phyloP scores from a whole-genome alignment of 2,329 filamentous ascomycete species.

The Colletotrichum truncatum region DNA sequence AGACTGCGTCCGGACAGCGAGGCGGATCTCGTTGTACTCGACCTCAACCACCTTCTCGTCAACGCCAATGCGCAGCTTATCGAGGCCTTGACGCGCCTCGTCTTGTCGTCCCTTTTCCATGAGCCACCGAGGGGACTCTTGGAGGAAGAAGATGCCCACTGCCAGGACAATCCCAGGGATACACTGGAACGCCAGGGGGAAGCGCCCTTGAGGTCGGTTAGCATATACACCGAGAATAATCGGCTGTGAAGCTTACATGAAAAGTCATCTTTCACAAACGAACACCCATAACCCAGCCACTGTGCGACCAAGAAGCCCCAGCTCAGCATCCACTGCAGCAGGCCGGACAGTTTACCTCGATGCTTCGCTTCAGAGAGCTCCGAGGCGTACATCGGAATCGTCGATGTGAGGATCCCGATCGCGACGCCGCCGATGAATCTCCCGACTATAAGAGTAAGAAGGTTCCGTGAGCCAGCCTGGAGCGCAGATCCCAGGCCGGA shows the following conservation, averaged over 20 bases:
- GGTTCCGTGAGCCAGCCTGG: slow-evolving; percentile 40
- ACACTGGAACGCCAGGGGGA: slow-evolving; percentile 43
- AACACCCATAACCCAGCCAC: slow-evolving; percentile 44
- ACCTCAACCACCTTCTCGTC: slow-evolving; percentile 45
- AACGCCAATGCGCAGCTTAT: slow-evolving; percentile 41
- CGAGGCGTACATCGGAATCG: slow-evolving; percentile 56
- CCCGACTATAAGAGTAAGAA: slow-evolving; percentile 56
- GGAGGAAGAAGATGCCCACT: slow-evolving; percentile 37
- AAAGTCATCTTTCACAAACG: slow-evolving; percentile 37
- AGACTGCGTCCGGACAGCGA: slow-evolving; percentile 40
- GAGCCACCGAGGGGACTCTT: slow-evolving; percentile 37
- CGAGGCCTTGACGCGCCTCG: slow-evolving; percentile 43
- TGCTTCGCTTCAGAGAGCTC: slow-evolving; percentile 49
- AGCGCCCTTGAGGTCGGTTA: slow-evolving; percentile 37
- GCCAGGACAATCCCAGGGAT: slow-evolving; percentile 34
- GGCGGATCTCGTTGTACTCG: slow-evolving; percentile 50
- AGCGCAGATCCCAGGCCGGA: slow-evolving; percentile 41
- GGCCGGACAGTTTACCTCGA: slow-evolving; percentile 48
- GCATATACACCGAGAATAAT: background rate
- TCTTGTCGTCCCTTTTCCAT: slow-evolving; percentile 46
- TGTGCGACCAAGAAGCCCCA: slow-evolving; percentile 51
- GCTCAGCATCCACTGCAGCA: slow-evolving; percentile 55
- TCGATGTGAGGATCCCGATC: slow-evolving; percentile 56
- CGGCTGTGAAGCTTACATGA: slow-evolving; percentile 39
- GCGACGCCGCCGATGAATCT: slow-evolving; percentile 59